These are phyloP conservation scores for Drechslerella dactyloides DNA, from an alignment of 2,329 filamentous ascomycete genomes.

Conservation along the genomic window DNA sequence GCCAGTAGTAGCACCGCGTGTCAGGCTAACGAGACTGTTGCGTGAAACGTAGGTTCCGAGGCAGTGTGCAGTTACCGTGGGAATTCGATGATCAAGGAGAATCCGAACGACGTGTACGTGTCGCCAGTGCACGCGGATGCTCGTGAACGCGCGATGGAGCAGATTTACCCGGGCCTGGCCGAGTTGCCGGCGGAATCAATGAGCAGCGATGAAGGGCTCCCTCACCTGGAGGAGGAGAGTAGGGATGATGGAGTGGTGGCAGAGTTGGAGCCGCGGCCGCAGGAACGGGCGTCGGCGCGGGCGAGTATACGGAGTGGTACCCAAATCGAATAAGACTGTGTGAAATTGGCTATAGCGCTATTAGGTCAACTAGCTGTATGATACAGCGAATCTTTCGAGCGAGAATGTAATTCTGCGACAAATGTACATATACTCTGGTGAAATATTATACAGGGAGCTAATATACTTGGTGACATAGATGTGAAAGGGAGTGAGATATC, in stretches of 20 bases:
- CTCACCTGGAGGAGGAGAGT: constrained; percentile 19
- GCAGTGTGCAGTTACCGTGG: neutral
- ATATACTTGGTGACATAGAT: neutral
- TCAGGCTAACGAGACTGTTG: constrained; percentile 16
- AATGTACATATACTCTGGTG: no score
- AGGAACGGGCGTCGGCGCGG: constrained; percentile 7
- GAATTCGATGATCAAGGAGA: constrained; percentile 17
- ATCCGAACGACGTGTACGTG: constrained; percentile 5
- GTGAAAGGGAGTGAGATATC: neutral
- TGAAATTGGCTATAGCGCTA: neutral
- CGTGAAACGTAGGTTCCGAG: constrained; percentile 12
- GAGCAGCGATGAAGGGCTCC: constrained; percentile 38
- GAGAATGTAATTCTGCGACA: no score
- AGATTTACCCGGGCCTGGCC: constrained; percentile 18
- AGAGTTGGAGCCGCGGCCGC: constrained; percentile 28
- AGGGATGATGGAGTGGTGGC: constrained; percentile 24
- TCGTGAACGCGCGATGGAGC: constrained; percentile 6
- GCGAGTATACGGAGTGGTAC: constrained; percentile 1
- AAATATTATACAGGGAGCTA: constrained; percentile 20
- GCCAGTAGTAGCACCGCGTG: neutral
- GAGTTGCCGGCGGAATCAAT: constrained; percentile 48
- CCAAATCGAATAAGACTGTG: neutral
- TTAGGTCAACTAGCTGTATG: no score
- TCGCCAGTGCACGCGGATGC: constrained; percentile 3
- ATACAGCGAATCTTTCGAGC: no score